Evolutionary conservation across 2,329 filamentous ascomycete species (phyloP), one percentile per base, ranked within the genome.

Genomic region (Chaetomium strumarium): DNA sequence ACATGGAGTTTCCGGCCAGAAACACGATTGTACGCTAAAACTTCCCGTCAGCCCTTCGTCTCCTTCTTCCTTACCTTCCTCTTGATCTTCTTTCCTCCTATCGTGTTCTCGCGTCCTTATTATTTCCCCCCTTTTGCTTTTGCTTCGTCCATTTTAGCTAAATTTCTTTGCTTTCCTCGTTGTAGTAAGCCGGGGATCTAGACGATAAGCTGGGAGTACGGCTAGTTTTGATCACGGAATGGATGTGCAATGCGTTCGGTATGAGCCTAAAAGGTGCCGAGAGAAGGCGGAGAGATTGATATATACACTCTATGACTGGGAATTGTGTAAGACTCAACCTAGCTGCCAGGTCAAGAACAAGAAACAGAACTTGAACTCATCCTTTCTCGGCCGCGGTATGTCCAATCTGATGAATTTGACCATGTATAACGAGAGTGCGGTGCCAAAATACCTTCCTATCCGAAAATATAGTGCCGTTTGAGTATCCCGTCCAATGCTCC

Each of bases 361-460:
- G 39, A 17, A 7, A 30, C 10, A 44, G 29, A 34, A n/a, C 51
- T 11, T 7, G n/a, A 14, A 5, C 40, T 40, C 34, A 16, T 44
- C n/a, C n/a, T n/a, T n/a, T n/a, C n/a, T n/a, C n/a, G n/a, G n/a
- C n/a, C n/a, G n/a, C n/a, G 41, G 38, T 38, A 46, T 50, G 36
- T 42, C 24, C 48, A 48, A 20, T 51, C 52, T 51, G 52, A 49
- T 47, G 31, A 20, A 29, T 30, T 10, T 33, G 31, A 20, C 17
- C 36, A 19, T 47, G 46, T 43, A 46, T 20, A 50, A 24, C 43
- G 47, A 54, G 42, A 14, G 52, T 50, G 36, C n/a, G 20, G 50
- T 45, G 47, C 46, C 52, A 54, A 38, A 50, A 34, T 46, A 20
- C 46, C 38, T 11, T 39, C 16, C 34, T 34, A 53, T 34, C 30